Evolutionary conservation across 352 stramenopile genomes (phyloP).

Genomic region (Phytophthora sp.): DNA sequence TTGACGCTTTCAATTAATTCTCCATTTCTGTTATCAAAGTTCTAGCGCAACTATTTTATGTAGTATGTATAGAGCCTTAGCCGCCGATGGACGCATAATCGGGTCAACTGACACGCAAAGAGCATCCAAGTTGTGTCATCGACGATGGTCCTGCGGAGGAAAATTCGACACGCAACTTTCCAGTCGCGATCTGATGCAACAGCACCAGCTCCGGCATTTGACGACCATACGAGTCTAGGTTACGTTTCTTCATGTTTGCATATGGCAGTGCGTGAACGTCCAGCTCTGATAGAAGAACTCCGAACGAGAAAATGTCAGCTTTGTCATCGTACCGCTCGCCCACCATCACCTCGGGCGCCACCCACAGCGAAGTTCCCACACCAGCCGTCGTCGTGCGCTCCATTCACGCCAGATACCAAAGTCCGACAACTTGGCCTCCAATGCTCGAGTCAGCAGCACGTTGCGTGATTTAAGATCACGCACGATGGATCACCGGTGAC

Average conservation of each 20-base stretch:
- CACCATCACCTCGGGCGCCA: not conserved
- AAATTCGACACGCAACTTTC: conserved; percentile 18
- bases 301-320: not conserved
- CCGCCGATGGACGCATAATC: too few species aligned
- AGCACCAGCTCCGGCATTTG: conserved; percentile 12
- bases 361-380: conserved; percentile 12
- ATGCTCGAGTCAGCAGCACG: conserved; percentile 25
- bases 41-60: too few species aligned
- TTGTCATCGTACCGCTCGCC: not conserved
- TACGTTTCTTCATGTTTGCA: not conserved
- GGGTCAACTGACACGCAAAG: not conserved
- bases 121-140: not conserved
- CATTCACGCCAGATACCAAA: conserved; percentile 55
- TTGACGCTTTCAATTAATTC: too few species aligned
- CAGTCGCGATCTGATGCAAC: conserved; percentile 13
- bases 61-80: not conserved
- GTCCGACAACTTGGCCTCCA: conserved; percentile 55
- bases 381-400: conserved; percentile 29
- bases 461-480: conserved; percentile 40
- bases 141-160: too few species aligned
- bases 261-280: conserved; percentile 17
- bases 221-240: not conserved
- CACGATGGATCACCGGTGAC: conserved; percentile 17
- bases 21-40: too few species aligned
- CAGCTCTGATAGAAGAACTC: not conserved